Evolutionary conservation across 2,329 filamentous ascomycete species (phyloP).

Genomic region (Fusarium cicatricum): DNA sequence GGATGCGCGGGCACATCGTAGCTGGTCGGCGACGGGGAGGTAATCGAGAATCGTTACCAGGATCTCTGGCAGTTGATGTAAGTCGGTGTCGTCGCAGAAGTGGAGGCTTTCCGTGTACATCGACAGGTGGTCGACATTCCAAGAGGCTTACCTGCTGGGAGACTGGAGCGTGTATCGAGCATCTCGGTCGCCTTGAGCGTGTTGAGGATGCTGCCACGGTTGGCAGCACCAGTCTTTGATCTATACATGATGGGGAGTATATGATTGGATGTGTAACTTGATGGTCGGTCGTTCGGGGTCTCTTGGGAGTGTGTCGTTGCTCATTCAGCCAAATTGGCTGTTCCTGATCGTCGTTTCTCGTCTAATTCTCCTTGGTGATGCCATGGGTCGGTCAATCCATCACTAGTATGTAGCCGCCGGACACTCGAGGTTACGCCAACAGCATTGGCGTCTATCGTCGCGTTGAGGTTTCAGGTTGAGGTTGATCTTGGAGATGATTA

Average conservation of each 20-base stretch:
- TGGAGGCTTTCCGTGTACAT: neutral
- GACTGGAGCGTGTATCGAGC: conserved; percentile 76
- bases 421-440: conserved; percentile 10
- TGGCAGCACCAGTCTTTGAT: conserved; percentile 51
- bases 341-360: conserved; percentile 14
- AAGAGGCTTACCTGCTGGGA: conserved; percentile 74
- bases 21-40: conserved; percentile 83
- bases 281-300: neutral
- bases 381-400: conserved; percentile 27
- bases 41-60: conserved; percentile 89
- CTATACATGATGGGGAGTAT: conserved; percentile 50
- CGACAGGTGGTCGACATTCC: neutral
- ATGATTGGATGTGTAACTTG: conserved; percentile 1
- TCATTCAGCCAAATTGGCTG: neutral
- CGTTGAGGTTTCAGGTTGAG: neutral
- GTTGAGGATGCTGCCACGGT: conserved; percentile 68
- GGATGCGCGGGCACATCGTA: conserved; percentile 85
- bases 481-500: too few relatives aligned
- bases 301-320: neutral
- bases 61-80: conserved; percentile 68
- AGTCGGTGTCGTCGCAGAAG: conserved; percentile 11
- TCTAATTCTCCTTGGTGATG: conserved; percentile 19
- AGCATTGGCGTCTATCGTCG: conserved; percentile 1
- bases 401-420: conserved; percentile 33
- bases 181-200: conserved; percentile 84